Base-by-base conservation (phyloP, 805 yeast genomes). In the Pichia phayaonensis region DNA sequence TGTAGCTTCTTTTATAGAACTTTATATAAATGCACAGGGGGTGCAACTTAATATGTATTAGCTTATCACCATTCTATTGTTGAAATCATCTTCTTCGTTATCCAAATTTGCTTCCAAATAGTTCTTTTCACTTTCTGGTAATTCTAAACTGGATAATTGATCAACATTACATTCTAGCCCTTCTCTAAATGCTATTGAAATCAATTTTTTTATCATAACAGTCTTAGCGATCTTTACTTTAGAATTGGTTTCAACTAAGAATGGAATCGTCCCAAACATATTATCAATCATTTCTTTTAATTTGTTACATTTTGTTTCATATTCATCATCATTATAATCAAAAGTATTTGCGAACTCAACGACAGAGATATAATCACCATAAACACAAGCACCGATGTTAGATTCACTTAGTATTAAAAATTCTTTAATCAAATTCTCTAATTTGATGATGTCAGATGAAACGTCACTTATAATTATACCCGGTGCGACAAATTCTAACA, bases 401-500 rank as follows among this genome's bases (percentile, higher is more conserved):
- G 86, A 84, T 40, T 69, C 70, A 3, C 76, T 23, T 62, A 64
- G 49, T 60, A 59, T 38, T 64, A 66, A 13, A 83, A 84, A 63
- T 77, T 76, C 62, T 53, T 2, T 61, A 49, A 42, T 77, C 11
- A 84, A 54, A 1, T 50, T 52, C n/a, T 61, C 58, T n/a, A 80
- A 57, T 12, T 60, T 55, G 8, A 31, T 59, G 42, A 52, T 56
- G 46, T 42, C 55, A 7, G 57, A 67, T 2, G 34, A 7, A 15
- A 41, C 23, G 50, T 76, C 74, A n/a, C 76, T 71, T 16, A 83
- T 75, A 1, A 90, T 78, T 3, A 83, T 76, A 15, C 66, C 63
- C 10, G 98, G 98, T 0, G 92, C 98, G 29, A 89, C 84, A 3
- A 72, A 63, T 1, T 69, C 61, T 10, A 82, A 58, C 4, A 87